Conservation (phyloP, 495 filamentous ascomycete species). For the Geopyxis carbonaria region DNA sequence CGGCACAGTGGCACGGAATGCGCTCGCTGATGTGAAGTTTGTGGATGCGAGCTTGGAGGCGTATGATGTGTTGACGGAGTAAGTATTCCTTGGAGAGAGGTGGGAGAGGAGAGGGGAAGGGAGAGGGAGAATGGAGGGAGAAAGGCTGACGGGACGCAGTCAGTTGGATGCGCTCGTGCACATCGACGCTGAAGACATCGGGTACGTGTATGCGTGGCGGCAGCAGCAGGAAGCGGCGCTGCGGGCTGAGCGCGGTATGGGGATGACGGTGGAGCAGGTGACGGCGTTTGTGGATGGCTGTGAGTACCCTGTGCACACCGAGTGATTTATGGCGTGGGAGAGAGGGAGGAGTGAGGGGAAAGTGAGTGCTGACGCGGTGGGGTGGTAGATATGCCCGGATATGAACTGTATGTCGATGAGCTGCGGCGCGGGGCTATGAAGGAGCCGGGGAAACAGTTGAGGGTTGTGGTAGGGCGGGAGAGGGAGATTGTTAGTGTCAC, state of each 20-base stretch:
- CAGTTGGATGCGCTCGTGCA: slow-evolving; percentile 69
- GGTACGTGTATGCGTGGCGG: slow-evolving; percentile 79
- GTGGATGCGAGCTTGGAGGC: slow-evolving; percentile 50
- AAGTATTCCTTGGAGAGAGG: slow-evolving; percentile 17
- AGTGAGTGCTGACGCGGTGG: slow-evolving; percentile 1
- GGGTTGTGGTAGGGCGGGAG: slow-evolving; percentile 52
- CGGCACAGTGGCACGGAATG: slow-evolving; percentile 36
- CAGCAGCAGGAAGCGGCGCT: slow-evolving; percentile 61
- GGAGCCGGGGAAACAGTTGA: slow-evolving; percentile 43
- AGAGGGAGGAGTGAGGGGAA: neutral
- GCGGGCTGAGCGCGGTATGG: slow-evolving; percentile 43
- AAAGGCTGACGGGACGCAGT: slow-evolving; percentile 25
- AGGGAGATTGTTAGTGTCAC: slow-evolving; percentile 28
- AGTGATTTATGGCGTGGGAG: neutral
- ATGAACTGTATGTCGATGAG: slow-evolving; percentile 55
- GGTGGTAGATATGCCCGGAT: slow-evolving; percentile 32
- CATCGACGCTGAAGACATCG: slow-evolving; percentile 61
- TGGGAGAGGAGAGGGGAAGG: neutral
- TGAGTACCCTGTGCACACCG: slow-evolving; percentile 26
- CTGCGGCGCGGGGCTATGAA: slow-evolving; percentile 48
- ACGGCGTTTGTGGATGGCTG: slow-evolving; percentile 50
- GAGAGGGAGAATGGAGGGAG: neutral
- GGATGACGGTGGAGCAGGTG: slow-evolving; percentile 63
- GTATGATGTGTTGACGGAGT: slow-evolving; percentile 61
- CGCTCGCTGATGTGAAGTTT: slow-evolving; percentile 32